Conservation (phyloP, 78 protist species). For the Cavenderia fasciculata region DNA sequence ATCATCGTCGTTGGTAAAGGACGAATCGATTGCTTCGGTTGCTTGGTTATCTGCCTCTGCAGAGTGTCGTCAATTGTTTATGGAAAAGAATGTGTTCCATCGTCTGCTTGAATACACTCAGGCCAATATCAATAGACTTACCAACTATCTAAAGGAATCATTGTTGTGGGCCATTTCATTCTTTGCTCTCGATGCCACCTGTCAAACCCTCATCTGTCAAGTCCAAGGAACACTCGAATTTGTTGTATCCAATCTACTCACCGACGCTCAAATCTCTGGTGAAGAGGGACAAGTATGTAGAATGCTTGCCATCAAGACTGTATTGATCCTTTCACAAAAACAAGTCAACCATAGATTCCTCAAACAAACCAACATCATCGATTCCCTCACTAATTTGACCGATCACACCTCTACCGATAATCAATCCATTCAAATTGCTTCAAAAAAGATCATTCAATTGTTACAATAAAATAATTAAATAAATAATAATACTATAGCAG, state of each 20-base stretch:
- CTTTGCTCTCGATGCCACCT: slow-evolving; percentile 23
- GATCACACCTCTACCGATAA: neutral
- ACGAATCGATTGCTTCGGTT: slow-evolving; percentile 13
- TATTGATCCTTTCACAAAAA: slow-evolving; percentile 31
- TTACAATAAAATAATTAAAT: slow-evolving; percentile 14
- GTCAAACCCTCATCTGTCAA: slow-evolving; percentile 31
- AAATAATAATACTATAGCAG: too few species aligned
- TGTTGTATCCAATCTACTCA: slow-evolving; percentile 7
- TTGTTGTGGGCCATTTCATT: slow-evolving; percentile 60
- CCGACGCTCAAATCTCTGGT: too few species aligned
- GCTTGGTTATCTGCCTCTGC: slow-evolving; percentile 29
- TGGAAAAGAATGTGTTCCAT: slow-evolving; percentile 14
- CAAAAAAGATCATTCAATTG: slow-evolving; percentile 52
- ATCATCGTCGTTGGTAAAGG: neutral
- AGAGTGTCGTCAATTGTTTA: slow-evolving; percentile 9
- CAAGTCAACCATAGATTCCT: neutral
- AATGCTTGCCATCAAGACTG: slow-evolving; percentile 47
- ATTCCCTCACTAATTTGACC: neutral
- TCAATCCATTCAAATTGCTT: slow-evolving; percentile 42
- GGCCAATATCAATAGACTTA: neutral
- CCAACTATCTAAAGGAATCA: slow-evolving; percentile 8
- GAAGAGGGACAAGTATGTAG: slow-evolving; percentile 20
- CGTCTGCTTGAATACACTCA: neutral
- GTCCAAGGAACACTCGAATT: neutral
- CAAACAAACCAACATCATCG: neutral